A percentile compares a stretch with the other conserved stretches of the same genome.
Conservation (phyloP, 345 rosid species). For the Camelina laxa region DNA sequence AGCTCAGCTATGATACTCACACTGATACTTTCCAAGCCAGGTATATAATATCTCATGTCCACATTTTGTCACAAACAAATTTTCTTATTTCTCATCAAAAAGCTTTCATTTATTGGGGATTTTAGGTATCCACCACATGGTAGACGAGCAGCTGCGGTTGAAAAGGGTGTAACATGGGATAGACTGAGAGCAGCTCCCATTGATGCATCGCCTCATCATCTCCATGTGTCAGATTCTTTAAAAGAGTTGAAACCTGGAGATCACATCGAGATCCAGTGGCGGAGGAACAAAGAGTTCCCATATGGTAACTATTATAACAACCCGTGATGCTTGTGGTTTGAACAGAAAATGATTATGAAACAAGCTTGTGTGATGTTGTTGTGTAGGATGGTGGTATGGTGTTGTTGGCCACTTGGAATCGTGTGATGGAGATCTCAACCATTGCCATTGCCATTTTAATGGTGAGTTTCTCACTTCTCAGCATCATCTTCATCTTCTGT, state of each 20-base stretch:
- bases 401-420: constrained; percentile 84
- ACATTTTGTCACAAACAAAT: background rate
- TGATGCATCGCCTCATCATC: constrained; percentile 71
- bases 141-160: constrained; percentile 63
- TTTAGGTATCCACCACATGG: constrained; percentile 85
- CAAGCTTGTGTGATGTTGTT: constrained; percentile 35
- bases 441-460: constrained; percentile 63
- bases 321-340: constrained; percentile 3
- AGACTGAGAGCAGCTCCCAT: constrained; percentile 78
- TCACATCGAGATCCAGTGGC: constrained; percentile 96
- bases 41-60: constrained; percentile 45
- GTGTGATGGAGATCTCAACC: constrained; percentile 75
- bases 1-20: constrained; percentile 71
- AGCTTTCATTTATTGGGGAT: background rate
- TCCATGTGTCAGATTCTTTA: constrained; percentile 68
- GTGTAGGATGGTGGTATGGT: constrained; percentile 96
- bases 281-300: constrained; percentile 89
- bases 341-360: constrained; percentile 4
- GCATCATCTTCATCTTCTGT: constrained; percentile 46
- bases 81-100: constrained; percentile 11
- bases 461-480: constrained; percentile 51
- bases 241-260: constrained; percentile 79
- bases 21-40: constrained; percentile 87
- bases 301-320: constrained; percentile 61
- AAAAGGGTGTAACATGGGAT: constrained; percentile 73